Conservation (phyloP, 2,329 filamentous ascomycete genomes). For the Phialophora expanda region DNA sequence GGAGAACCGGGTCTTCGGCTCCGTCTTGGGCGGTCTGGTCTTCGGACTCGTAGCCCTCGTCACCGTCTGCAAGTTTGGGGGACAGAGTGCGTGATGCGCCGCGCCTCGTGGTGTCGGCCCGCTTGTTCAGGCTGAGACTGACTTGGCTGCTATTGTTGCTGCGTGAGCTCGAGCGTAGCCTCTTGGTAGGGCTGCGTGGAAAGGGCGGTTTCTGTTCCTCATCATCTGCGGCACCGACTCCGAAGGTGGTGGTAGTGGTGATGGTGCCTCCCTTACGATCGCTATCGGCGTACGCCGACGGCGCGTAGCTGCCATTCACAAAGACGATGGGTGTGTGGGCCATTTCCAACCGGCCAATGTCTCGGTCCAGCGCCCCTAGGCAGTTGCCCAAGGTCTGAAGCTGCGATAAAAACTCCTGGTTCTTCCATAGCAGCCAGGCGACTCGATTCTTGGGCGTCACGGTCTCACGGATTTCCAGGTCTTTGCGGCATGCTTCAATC, state of each 20-base stretch:
- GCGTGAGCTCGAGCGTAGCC: background rate
- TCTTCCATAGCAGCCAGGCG: constrained; percentile 18
- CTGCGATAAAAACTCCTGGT: constrained; percentile 15
- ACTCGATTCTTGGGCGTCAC: constrained; percentile 10
- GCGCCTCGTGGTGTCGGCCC: too few species aligned
- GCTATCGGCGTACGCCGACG: background rate
- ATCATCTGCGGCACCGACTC: background rate
- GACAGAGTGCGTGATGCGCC: background rate
- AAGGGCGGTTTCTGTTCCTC: background rate
- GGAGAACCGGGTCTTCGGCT: background rate
- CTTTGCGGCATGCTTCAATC: constrained; percentile 17
- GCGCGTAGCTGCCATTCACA: background rate
- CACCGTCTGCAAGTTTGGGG: background rate
- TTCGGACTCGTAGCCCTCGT: constrained; percentile 5
- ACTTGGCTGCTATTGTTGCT: constrained; percentile 9
- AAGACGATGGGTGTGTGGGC: background rate
- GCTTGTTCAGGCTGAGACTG: background rate
- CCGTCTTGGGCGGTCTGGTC: background rate
- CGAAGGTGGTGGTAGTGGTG: background rate
- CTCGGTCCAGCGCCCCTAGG: constrained; percentile 11
- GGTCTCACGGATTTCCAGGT: constrained; percentile 12
- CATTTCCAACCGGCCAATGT: constrained; percentile 16
- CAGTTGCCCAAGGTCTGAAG: constrained; percentile 12
- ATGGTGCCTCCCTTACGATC: background rate
- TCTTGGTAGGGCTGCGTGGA: constrained; percentile 9